Evolutionary conservation across 805 yeast species (phyloP).

Genomic region (Metschnikowia dekortorum): DNA sequence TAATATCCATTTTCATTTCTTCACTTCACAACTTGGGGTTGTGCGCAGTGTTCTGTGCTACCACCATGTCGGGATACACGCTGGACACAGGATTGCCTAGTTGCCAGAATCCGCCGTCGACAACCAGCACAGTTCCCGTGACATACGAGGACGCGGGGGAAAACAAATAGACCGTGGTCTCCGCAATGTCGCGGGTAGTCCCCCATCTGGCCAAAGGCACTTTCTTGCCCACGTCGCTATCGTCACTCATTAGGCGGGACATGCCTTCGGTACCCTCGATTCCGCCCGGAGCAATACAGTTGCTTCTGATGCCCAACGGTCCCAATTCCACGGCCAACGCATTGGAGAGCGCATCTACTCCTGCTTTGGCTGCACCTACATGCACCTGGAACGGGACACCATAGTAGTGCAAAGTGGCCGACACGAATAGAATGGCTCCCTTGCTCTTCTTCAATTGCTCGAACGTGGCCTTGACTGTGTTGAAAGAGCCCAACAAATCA

Average conservation of each 20-base stretch:
- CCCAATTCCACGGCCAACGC: conserved; percentile 89
- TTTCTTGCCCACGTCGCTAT: conserved; percentile 28
- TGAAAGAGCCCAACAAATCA: conserved; percentile 84
- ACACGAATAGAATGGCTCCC: conserved; percentile 73
- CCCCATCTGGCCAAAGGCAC: conserved; percentile 72
- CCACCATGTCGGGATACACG: conserved; percentile 31
- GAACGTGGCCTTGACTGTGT: conserved; percentile 80
- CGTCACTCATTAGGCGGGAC: conserved; percentile 48
- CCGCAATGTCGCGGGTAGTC: conserved; percentile 72
- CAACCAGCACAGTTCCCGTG: conserved; percentile 73
- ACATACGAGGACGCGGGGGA: conserved; percentile 78
- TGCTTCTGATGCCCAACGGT: conserved; percentile 78
- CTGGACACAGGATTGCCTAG: conserved; percentile 43
- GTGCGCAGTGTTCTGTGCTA: conserved; percentile 24
- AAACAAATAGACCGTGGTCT: conserved; percentile 77
- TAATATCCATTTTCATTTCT: not conserved
- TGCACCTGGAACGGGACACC: conserved; percentile 89
- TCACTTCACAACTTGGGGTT: conserved; percentile 20
- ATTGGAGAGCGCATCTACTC: conserved; percentile 81
- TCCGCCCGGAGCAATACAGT: conserved; percentile 89
- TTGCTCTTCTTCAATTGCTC: conserved; percentile 58
- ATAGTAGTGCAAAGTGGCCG: conserved; percentile 85
- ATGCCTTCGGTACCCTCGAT: conserved; percentile 86
- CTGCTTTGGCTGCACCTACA: conserved; percentile 95
- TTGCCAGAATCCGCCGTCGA: conserved; percentile 93